Percentiles rank a stretch among this genome's conserved stretches.
Evolutionary conservation across 164 flowering plant genomes (phyloP).

Genomic region (Macadamia tetraphylla): DNA sequence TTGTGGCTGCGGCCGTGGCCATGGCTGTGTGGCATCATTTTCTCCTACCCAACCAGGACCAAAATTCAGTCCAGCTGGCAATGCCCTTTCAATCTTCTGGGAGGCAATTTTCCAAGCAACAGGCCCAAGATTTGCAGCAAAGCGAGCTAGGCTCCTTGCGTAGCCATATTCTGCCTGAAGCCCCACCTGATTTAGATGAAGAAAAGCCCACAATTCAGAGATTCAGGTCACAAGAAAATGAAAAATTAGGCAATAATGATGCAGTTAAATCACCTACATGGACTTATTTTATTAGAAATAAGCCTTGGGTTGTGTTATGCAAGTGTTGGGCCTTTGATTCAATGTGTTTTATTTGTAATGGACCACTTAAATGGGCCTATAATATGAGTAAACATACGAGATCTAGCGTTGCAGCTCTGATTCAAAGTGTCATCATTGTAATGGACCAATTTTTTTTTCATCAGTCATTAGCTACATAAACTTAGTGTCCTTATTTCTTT

Average conservation of each 20-base stretch:
- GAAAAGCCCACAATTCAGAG: not conserved
- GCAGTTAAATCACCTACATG: no score
- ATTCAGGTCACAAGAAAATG: not conserved
- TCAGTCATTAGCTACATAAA: no score
- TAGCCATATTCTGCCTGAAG: slow-evolving; percentile 56
- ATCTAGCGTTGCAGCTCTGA: no score
- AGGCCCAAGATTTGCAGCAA: slow-evolving; percentile 83
- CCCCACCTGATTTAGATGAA: slow-evolving; percentile 57
- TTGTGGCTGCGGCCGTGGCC: not conserved
- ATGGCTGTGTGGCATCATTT: slow-evolving; percentile 19
- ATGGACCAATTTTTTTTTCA: no score
- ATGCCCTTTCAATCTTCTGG: slow-evolving; percentile 46
- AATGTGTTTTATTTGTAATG: no score
- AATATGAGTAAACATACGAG: no score
- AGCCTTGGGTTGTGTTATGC: no score
- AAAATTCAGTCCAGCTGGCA: slow-evolving; percentile 53
- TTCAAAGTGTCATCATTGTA: no score
- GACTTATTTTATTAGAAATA: no score
- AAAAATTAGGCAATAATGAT: not conserved
- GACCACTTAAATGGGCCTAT: no score
- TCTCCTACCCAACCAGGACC: slow-evolving; percentile 74
- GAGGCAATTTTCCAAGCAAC: slow-evolving; percentile 71
- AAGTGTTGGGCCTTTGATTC: no score
- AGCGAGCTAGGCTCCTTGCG: slow-evolving; percentile 78
- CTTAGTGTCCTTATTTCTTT: no score